These are phyloP conservation scores for Flaveria bidentis DNA, from an alignment of 129 eudicot genomes.

Conservation along the genomic window DNA sequence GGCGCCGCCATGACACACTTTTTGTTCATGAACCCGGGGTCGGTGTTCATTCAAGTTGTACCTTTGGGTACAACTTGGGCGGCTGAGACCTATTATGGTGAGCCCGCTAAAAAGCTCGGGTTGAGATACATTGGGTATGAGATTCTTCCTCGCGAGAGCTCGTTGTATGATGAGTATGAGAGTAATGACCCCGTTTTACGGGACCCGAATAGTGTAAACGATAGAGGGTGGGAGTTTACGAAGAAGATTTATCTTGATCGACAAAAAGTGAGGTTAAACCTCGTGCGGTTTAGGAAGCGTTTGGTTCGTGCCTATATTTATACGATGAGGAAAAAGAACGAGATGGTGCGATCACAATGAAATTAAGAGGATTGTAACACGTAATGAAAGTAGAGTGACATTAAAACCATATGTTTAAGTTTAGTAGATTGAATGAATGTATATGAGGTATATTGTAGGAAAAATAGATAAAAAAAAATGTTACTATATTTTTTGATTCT, in stretches of 20 bases:
- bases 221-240: slow-evolving; percentile 85
- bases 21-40: slow-evolving; percentile 74
- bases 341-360: slow-evolving; percentile 28
- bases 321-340: slow-evolving; percentile 50
- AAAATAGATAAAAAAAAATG: slow-evolving; percentile 22
- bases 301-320: slow-evolving; percentile 74
- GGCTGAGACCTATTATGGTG: slow-evolving; percentile 86
- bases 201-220: slow-evolving; percentile 69
- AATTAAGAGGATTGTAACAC: background rate
- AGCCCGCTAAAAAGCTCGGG: slow-evolving; percentile 72
- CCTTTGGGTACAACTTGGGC: slow-evolving; percentile 98
- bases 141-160: slow-evolving; percentile 75
- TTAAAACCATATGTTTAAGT: slow-evolving; percentile 17
- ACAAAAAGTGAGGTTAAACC: slow-evolving; percentile 74
- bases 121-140: slow-evolving; percentile 73
- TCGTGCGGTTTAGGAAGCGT: slow-evolving; percentile 63
- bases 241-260: slow-evolving; percentile 84
- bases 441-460: slow-evolving; percentile 34
- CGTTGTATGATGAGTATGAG: slow-evolving; percentile 68
- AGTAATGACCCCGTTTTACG: slow-evolving; percentile 65
- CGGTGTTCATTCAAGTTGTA: slow-evolving; percentile 78
- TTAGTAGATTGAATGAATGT: slow-evolving; percentile 24
- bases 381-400: slow-evolving; percentile 7
- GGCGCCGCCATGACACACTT: slow-evolving; percentile 99
- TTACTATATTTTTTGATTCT: slow-evolving; percentile 19